Evolutionary conservation across 129 eudicot species (phyloP), one percentile per base, ranked within the genome.

Genomic region (Daucus carota): DNA sequence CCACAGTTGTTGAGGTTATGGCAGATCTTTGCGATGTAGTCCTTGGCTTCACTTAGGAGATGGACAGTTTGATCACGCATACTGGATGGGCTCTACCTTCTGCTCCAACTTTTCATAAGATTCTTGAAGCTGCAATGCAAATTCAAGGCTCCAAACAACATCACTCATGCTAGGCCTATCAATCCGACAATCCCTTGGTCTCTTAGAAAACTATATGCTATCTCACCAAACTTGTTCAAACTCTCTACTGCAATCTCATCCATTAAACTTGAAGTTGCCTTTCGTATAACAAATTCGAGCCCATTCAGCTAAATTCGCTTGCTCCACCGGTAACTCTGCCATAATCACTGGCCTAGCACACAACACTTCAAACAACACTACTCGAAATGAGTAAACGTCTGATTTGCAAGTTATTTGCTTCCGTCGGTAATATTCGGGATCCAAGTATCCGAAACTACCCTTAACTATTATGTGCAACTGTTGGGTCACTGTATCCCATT

Each of bases 351-450:
- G 44, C 44, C 72, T 67, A 34, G 24, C 72, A 34, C 72, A 67
- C 26, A 67, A 67, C 45, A 34, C 72, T 34, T 67, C 72, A 28
- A 83, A 69, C 38, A 83, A 62, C 47, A 83, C 83, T 57, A 83
- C 80, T 0, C 83, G 81, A 41, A 83, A 83, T 0, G 86, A 83
- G 34, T 83, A 83, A 0, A 83, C 86, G 24, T 83, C 82, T 1
- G 84, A 71, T 15, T 77, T 54, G 40, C 8, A 68, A 15, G 80
- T 78, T 40, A 34, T 15, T 67, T 67, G 72, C 38, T 34, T 22
- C 7, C 72, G 43, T 32, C 44, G 42, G 11, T 32, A 67, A 34
- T 67, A 67, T 67, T 67, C 72, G 0, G 72, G 72, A 22, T 67
- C 72, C 33, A 67, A 6, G 33, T n/a, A n/a, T n/a, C n/a, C n/a